Evolutionary conservation across 352 stramenopile species (phyloP).

Genomic region (Globisporangium cederbergense): DNA sequence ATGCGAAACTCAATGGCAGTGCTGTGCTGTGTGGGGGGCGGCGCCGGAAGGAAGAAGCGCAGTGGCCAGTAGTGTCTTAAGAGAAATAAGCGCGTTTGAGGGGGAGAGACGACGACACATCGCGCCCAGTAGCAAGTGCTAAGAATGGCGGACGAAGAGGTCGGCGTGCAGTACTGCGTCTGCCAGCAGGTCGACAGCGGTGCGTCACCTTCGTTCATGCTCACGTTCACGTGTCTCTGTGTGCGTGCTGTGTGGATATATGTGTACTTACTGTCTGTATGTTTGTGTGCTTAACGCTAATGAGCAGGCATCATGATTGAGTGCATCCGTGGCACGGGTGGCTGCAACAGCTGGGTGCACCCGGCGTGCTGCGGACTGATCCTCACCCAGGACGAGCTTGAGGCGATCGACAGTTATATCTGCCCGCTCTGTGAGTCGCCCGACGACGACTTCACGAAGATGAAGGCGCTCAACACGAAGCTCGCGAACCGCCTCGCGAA

Average conservation of each 20-base stretch:
- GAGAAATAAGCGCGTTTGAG: conserved; percentile 5
- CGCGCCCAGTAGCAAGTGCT: not conserved
- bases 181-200: conserved; percentile 78
- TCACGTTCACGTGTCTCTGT: conserved; percentile 2
- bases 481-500: conserved; percentile 66
- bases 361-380: conserved; percentile 84
- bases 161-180: conserved; percentile 74
- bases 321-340: conserved; percentile 86
- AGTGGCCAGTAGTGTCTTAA: not conserved
- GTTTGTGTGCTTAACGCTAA: conserved; percentile 1
- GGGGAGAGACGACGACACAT: conserved; percentile 4
- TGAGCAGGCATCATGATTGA: conserved; percentile 89
- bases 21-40: conserved; percentile 1
- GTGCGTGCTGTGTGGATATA: not conserved
- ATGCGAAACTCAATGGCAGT: conserved; percentile 16
- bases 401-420: conserved; percentile 82
- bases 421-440: conserved; percentile 78
- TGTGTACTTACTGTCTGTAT: conserved; percentile 5
- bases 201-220: conserved; percentile 20
- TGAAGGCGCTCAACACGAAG: conserved; percentile 72
- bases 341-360: conserved; percentile 91
- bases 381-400: conserved; percentile 82
- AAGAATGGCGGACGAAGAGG: conserved; percentile 32
- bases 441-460: conserved; percentile 56
- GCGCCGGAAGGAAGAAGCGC: conserved; percentile 4